Evolutionary conservation across 495 filamentous ascomycete genomes (phyloP), one percentile per base, ranked within the genome.

Genomic region (Lentithecium fluviatile): DNA sequence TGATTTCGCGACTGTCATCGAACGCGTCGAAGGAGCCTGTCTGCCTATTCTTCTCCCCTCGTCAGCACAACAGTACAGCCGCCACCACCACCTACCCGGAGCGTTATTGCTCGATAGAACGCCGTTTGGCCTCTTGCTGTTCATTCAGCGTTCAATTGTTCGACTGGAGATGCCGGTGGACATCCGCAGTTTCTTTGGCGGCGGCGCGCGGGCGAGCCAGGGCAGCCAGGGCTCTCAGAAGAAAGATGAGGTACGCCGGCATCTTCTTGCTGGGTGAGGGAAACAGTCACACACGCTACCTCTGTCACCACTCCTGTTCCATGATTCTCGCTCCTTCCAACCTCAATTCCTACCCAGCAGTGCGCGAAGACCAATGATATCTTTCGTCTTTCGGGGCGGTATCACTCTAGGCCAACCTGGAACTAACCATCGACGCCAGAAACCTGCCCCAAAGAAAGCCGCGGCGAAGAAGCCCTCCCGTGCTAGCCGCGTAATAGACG

Each of bases 161-260:
- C 20, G 34, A 47, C 8, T 50, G n/a, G 55, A 12, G 17, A 73
- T 75, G 72, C 70, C 71, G n/a, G 51, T 64, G 40, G 74, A 76
- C 54, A 76, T 76, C 62, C 63, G 74, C 42, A 70, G 59, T 56
- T 76, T 76, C 68, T 76, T 76, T 68, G 74, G 74, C 25, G 74
- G 73, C 19, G 71, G 71, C 13, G 51, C 62, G 34, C 45, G 50
- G 21, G 29, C 29, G 29, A 56, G 59, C 45, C 45, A 59, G 48
- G 61, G 60, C n/a, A 58, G 42, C 60, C 37, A 63, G 45, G 65
- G 50, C 45, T 17, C 64, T 19, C 57, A 60, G 40, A 66, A 62
- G 45, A 74, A 71, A 38, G 62, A 51, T 46, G 70, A 68, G 51
- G 68, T 68, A 60, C 32, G 52, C 59, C 5, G 24, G 7, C 20